phyloP scores from a whole-genome alignment of 1,284 basidiomycete genomes.

The Trichosporon asahii region DNA sequence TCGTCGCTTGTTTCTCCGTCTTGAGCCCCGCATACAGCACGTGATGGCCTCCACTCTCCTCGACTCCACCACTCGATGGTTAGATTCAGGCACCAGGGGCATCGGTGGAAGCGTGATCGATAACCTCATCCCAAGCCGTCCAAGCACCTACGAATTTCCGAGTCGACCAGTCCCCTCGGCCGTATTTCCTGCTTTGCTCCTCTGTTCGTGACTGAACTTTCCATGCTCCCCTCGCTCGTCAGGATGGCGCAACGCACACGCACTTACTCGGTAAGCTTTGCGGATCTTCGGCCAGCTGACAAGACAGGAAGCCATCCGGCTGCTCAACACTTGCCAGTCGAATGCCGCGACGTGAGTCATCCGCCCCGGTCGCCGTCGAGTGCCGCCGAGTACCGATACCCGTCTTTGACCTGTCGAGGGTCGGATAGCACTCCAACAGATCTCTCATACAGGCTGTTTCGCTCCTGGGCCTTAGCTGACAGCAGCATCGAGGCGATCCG shows the following conservation, averaged over 20 bases:
- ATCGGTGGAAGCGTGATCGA: neutral
- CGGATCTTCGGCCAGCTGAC: neutral
- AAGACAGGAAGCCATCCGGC: slow-evolving; percentile 68
- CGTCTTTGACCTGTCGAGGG: too few species aligned
- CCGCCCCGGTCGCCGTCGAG: neutral
- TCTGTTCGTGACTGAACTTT: neutral
- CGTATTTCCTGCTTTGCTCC: neutral
- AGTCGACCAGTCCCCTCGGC: neutral
- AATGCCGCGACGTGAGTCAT: slow-evolving; percentile 70
- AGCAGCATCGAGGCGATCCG: slow-evolving; percentile 69
- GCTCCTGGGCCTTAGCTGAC: slow-evolving; percentile 10
- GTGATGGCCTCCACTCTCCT: neutral
- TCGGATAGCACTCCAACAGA: neutral
- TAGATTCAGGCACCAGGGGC: slow-evolving; percentile 1
- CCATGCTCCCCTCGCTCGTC: slow-evolving; percentile 34
- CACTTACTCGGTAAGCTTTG: slow-evolving; percentile 32
- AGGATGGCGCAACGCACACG: slow-evolving; percentile 32
- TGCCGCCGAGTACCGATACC: neutral
- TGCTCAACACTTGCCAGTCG: slow-evolving; percentile 87
- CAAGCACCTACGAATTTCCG: neutral
- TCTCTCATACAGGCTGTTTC: too few species aligned
- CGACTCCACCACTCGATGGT: neutral
- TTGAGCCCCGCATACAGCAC: neutral
- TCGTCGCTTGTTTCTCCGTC: neutral
- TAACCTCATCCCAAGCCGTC: neutral